phyloP scores from a whole-genome alignment of 345 rosid species.

The Nasturtium officinale region DNA sequence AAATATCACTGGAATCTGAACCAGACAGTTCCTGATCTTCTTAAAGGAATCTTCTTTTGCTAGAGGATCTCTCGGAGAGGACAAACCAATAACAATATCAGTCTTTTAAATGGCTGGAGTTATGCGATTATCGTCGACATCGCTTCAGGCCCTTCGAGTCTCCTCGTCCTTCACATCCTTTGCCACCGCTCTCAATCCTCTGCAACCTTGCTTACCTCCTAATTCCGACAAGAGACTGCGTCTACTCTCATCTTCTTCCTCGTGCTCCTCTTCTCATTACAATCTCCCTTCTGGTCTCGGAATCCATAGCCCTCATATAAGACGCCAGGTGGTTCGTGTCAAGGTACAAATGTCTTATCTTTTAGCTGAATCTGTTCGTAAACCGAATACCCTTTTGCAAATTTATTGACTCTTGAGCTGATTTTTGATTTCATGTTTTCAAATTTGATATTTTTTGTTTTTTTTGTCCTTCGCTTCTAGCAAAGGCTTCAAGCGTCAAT shows the following conservation, averaged over 20 bases:
- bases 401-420: background rate
- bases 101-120: constrained; percentile 65
- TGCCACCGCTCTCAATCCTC: constrained; percentile 45
- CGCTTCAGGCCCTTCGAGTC: constrained; percentile 49
- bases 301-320: constrained; percentile 10
- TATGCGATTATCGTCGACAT: constrained; percentile 48
- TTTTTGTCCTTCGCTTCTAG: background rate
- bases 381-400: constrained; percentile 3
- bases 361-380: background rate
- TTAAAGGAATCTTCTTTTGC: constrained; percentile 1
- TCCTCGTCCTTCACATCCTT: constrained; percentile 49
- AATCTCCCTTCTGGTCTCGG: constrained; percentile 20
- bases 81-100: constrained; percentile 9
- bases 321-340: constrained; percentile 30
- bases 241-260: constrained; percentile 42
- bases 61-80: constrained; percentile 37
- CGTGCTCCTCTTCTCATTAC: constrained; percentile 36
- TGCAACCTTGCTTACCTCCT: constrained; percentile 43
- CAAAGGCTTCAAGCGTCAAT: background rate
- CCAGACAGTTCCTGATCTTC: constrained; percentile 45
- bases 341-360: constrained; percentile 30
- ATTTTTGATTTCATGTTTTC: background rate
- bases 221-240: constrained; percentile 47
- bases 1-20: constrained; percentile 37
- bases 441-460: constrained; percentile 10